A percentile compares a stretch with the other conserved stretches of the same genome.
These are phyloP conservation scores for Phaseolus coccineus DNA, from an alignment of 331 rosid genomes.

Conservation along the genomic window DNA sequence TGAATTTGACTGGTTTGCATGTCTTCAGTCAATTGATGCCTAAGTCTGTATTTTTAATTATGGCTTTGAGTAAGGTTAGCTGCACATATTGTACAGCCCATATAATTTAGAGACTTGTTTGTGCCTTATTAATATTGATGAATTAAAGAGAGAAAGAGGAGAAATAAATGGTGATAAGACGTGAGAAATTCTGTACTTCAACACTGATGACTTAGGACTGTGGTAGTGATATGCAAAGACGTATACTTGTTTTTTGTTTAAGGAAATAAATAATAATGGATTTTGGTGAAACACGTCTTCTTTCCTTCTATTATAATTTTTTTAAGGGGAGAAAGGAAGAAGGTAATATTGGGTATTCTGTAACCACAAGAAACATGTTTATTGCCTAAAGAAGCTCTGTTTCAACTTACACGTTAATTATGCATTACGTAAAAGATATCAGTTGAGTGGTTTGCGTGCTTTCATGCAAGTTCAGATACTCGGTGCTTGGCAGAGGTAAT, in stretches of 20 bases:
- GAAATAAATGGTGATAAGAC: background rate
- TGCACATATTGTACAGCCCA: background rate
- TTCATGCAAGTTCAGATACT: slow-evolving; percentile 65
- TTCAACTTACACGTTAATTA: slow-evolving; percentile 7
- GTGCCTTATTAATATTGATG: background rate
- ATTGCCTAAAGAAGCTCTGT: background rate
- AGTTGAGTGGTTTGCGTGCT: slow-evolving; percentile 46
- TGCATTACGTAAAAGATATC: slow-evolving; percentile 11
- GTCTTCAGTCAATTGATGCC: background rate
- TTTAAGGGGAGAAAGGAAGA: background rate
- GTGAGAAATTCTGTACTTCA: background rate
- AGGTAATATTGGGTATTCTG: background rate
- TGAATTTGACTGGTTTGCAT: slow-evolving; percentile 18
- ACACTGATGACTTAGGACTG: background rate
- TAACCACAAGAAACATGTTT: background rate
- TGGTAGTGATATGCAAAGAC: background rate
- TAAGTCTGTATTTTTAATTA: background rate
- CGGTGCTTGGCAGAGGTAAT: slow-evolving; percentile 84
- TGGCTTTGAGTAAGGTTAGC: background rate
- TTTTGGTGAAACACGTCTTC: background rate
- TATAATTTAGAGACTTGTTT: background rate
- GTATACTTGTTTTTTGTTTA: background rate
- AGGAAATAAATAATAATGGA: background rate
- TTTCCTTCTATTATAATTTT: background rate
- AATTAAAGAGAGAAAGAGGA: background rate